Evolutionary conservation across 192 early-diverging fungal genomes (phyloP).

Genomic region (Jimgerdemannia lactiflua): DNA sequence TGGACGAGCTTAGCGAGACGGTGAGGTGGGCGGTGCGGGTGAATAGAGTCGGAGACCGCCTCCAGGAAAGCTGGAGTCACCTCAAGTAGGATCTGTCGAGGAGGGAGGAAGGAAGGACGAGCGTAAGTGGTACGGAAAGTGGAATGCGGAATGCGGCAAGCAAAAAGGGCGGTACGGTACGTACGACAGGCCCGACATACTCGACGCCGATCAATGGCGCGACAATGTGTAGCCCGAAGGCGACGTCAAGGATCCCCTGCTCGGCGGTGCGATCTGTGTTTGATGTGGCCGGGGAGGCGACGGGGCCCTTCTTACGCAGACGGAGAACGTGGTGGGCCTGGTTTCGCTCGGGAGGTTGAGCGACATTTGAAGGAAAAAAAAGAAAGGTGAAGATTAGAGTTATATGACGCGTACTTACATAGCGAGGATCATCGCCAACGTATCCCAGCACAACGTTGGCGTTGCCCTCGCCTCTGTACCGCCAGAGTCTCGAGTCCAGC

Average conservation of each 20-base stretch:
- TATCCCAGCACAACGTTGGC: slow-evolving; percentile 63
- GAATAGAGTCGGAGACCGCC: slow-evolving; percentile 25
- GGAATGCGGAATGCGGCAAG: background rate
- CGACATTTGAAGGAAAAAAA: slow-evolving; percentile 1
- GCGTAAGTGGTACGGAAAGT: background rate
- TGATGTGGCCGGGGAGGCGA: background rate
- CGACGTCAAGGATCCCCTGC: slow-evolving; percentile 15
- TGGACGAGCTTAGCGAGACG: slow-evolving; percentile 47
- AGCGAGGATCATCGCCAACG: slow-evolving; percentile 34
- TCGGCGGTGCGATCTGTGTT: background rate
- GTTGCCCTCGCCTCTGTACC: slow-evolving; percentile 74
- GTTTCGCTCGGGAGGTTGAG: slow-evolving; percentile 1
- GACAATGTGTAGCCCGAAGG: slow-evolving; percentile 38
- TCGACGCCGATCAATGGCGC: slow-evolving; percentile 40
- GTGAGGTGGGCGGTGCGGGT: slow-evolving; percentile 33
- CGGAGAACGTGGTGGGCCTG: slow-evolving; percentile 35
- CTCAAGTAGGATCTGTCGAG: slow-evolving; percentile 23
- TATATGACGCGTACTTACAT: slow-evolving; percentile 17
- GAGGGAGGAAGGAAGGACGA: slow-evolving; percentile 3
- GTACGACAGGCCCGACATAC: slow-evolving; percentile 46
- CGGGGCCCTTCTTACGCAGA: slow-evolving; percentile 26
- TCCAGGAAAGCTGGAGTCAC: slow-evolving; percentile 37
- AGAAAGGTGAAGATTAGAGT: slow-evolving; percentile 2
- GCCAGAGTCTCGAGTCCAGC: slow-evolving; percentile 46
- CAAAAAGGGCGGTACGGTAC: slow-evolving; percentile 6